Evolutionary conservation across 192 early-diverging fungal species (phyloP).

Genomic region (Borealophlyctis nickersoniae): DNA sequence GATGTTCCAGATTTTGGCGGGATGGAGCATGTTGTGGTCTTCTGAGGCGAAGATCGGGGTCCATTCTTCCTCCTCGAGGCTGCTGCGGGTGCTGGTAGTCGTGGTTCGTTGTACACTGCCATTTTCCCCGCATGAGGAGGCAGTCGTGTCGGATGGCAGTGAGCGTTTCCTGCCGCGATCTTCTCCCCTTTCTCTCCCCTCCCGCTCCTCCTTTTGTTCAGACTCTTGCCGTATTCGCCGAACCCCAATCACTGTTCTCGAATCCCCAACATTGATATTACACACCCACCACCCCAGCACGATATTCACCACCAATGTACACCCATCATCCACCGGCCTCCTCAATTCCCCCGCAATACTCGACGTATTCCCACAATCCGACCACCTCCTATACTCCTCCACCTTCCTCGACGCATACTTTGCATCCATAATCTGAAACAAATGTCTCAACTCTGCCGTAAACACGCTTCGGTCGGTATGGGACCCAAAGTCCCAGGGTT

Average conservation of each 20-base stretch:
- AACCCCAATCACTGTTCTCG: constrained; percentile 36
- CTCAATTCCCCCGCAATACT: neutral
- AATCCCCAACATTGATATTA: constrained; percentile 61
- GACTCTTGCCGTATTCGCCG: no score
- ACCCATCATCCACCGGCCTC: constrained; percentile 52
- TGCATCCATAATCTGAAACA: constrained; percentile 47
- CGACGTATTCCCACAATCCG: constrained; percentile 22
- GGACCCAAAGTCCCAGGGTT: constrained; percentile 42
- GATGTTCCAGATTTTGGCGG: constrained; percentile 53
- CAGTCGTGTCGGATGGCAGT: neutral
- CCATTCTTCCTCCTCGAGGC: constrained; percentile 28
- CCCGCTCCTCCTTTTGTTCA: neutral
- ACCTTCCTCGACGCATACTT: constrained; percentile 48
- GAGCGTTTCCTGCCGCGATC: neutral
- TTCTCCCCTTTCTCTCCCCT: constrained; percentile 7
- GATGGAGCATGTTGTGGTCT: constrained; percentile 62
- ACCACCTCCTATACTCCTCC: constrained; percentile 51
- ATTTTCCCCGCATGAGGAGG: neutral
- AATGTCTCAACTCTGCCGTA: constrained; percentile 20
- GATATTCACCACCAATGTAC: constrained; percentile 54
- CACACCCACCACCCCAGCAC: constrained; percentile 44
- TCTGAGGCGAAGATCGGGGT: constrained; percentile 37
- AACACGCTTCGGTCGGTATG: constrained; percentile 31
- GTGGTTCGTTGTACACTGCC: neutral
- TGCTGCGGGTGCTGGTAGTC: neutral